phyloP scores from a whole-genome alignment of 2,329 filamentous ascomycete genomes.

The Elsinoe perseae region DNA sequence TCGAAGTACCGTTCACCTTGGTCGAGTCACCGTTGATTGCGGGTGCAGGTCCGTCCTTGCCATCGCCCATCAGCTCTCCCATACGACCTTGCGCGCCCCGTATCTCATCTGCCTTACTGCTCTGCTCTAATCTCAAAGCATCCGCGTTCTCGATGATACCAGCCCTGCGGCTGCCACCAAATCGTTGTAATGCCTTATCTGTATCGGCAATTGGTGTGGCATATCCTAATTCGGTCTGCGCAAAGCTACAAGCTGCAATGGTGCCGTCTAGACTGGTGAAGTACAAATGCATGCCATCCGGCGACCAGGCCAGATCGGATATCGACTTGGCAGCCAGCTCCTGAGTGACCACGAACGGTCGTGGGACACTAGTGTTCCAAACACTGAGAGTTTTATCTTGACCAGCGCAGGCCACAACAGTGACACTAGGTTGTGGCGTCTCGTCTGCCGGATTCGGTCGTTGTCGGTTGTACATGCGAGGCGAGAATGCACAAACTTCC shows the following conservation, averaged over 20 bases:
- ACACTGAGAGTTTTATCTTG: conserved; percentile 94
- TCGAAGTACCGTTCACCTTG: conserved; percentile 38
- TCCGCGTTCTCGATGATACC: conserved; percentile 91
- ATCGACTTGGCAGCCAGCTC: conserved; percentile 87
- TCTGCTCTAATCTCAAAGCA: conserved; percentile 76
- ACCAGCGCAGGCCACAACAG: conserved; percentile 91
- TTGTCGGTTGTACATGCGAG: conserved; percentile 72
- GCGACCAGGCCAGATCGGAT: conserved; percentile 88
- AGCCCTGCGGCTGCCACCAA: conserved; percentile 78
- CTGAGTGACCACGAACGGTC: conserved; percentile 82
- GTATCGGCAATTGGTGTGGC: conserved; percentile 82
- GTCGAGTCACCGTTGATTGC: conserved; percentile 27
- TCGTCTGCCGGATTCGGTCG: conserved; percentile 49
- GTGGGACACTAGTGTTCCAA: conserved; percentile 93
- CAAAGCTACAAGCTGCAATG: conserved; percentile 74
- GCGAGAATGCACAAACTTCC: conserved; percentile 95
- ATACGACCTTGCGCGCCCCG: conserved; percentile 88
- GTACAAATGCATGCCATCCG: conserved; percentile 80
- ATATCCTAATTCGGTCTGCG: conserved; percentile 81
- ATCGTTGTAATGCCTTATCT: conserved; percentile 86
- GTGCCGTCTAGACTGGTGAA: conserved; percentile 83
- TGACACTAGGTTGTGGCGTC: conserved; percentile 52
- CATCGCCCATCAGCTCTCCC: conserved; percentile 96
- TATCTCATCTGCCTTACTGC: conserved; percentile 83
- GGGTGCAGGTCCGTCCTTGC: conserved; percentile 47